Evolutionary conservation across 768 basidiomycete species (phyloP).

Genomic region (Steccherinum ochraceum): DNA sequence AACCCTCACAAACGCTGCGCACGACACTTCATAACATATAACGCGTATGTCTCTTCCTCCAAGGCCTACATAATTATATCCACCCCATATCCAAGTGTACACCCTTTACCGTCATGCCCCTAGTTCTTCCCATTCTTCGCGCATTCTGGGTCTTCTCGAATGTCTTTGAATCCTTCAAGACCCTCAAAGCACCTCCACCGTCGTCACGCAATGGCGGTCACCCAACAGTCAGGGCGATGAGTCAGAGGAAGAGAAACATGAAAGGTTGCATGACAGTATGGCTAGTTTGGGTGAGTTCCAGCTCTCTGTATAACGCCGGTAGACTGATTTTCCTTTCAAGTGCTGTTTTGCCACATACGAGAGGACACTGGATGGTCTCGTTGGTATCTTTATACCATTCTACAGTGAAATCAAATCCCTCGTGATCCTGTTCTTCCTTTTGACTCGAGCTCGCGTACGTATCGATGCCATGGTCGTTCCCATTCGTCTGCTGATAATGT

Average conservation of each 20-base stretch:
- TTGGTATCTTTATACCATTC: constrained; percentile 74
- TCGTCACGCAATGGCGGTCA: constrained; percentile 47
- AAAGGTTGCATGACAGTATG: constrained; percentile 81
- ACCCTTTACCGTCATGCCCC: constrained; percentile 42
- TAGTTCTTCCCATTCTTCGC: constrained; percentile 62
- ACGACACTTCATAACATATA: neutral
- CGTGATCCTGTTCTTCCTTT: constrained; percentile 63
- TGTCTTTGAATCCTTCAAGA: constrained; percentile 82
- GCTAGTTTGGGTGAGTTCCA: constrained; percentile 70
- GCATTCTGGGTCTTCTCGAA: constrained; percentile 70
- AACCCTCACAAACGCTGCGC: neutral
- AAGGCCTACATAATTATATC: neutral
- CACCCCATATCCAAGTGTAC: neutral
- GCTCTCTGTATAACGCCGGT: neutral
- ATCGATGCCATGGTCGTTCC: neutral
- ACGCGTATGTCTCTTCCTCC: neutral
- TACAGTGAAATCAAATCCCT: constrained; percentile 79
- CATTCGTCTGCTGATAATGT: neutral
- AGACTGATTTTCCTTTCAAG: constrained; percentile 30
- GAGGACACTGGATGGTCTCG: constrained; percentile 52
- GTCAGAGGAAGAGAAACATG: constrained; percentile 77
- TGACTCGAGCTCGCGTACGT: constrained; percentile 67
- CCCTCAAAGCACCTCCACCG: constrained; percentile 59
- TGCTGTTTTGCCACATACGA: constrained; percentile 67
- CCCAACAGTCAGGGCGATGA: constrained; percentile 60